Evolutionary conservation across 2,329 filamentous ascomycete genomes (phyloP).

Genomic region (Pleoardoris graminearum): DNA sequence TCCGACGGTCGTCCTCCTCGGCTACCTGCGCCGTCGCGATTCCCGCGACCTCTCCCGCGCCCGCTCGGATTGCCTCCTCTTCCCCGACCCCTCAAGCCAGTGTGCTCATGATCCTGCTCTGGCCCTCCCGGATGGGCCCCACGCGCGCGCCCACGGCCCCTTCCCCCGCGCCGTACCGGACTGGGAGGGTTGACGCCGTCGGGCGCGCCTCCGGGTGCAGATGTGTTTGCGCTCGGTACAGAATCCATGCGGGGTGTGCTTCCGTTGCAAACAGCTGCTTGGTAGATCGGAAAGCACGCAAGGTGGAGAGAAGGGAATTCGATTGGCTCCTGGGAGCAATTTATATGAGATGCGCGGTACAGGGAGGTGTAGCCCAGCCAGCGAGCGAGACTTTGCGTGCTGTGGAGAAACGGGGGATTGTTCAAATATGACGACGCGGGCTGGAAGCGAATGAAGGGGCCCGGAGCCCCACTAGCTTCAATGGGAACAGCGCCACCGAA

Average conservation of each 20-base stretch:
- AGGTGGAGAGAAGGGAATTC: background rate
- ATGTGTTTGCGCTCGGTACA: constrained; percentile 19
- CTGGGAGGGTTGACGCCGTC: constrained; percentile 30
- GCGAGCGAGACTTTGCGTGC: background rate
- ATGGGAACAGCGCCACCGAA: constrained; percentile 7
- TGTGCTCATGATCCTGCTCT: constrained; percentile 26
- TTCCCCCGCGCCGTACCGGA: constrained; percentile 34
- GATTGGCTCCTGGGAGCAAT: background rate
- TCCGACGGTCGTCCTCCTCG: constrained; percentile 28
- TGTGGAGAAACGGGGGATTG: constrained; percentile 12
- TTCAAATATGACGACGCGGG: constrained; percentile 30
- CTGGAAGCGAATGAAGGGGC: constrained; percentile 34
- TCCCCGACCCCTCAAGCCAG: constrained; percentile 35
- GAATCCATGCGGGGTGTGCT: constrained; percentile 42
- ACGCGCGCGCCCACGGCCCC: constrained; percentile 36
- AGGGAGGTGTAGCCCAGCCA: background rate
- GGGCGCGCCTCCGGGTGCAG: constrained; percentile 18
- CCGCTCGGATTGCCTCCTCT: constrained; percentile 39
- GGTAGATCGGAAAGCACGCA: background rate
- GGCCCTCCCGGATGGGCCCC: constrained; percentile 22
- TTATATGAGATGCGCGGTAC: background rate
- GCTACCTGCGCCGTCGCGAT: constrained; percentile 39
- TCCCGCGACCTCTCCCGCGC: constrained; percentile 39
- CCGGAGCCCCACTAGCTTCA: constrained; percentile 14
- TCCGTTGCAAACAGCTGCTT: background rate